A percentile compares a stretch with the other conserved stretches of the same genome.
Evolutionary conservation across 2,329 filamentous ascomycete species (phyloP).

Genomic region (Aspergillus sp.): DNA sequence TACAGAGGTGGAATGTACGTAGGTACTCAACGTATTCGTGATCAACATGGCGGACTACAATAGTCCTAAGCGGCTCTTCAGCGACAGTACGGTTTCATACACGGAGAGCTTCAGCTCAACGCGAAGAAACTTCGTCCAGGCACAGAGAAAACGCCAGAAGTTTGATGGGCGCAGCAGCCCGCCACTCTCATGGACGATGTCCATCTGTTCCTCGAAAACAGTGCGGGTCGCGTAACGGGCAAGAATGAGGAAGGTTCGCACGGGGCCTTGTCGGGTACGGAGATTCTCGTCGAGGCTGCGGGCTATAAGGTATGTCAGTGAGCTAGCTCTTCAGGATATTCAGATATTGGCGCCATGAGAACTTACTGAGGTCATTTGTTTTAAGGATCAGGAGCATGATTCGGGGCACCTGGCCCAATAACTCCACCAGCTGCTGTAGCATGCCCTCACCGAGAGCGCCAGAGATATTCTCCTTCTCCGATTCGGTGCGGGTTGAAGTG

Average conservation of each 20-base stretch:
- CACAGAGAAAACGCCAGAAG: slow-evolving; percentile 50
- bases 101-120: slow-evolving; percentile 58
- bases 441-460: slow-evolving; percentile 83
- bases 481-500: slow-evolving; percentile 59
- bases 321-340: background rate
- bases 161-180: slow-evolving; percentile 55
- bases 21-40: background rate
- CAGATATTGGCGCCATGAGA: background rate
- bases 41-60: slow-evolving; percentile 1
- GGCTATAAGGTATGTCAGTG: slow-evolving; percentile 43
- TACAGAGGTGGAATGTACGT: background rate
- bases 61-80: slow-evolving; percentile 52
- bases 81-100: slow-evolving; percentile 58
- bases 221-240: slow-evolving; percentile 63
- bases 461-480: slow-evolving; percentile 85
- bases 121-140: slow-evolving; percentile 54
- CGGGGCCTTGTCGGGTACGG: slow-evolving; percentile 56
- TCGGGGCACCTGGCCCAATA: slow-evolving; percentile 83
- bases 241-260: slow-evolving; percentile 64
- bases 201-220: slow-evolving; percentile 62
- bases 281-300: slow-evolving; percentile 85
- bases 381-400: slow-evolving; percentile 95
- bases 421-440: slow-evolving; percentile 80
- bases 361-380: slow-evolving; percentile 85
- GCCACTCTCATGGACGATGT: slow-evolving; percentile 48